Evolutionary conservation across 2,329 filamentous ascomycete species (phyloP).

Genomic region (Aspergillus clavatus): DNA sequence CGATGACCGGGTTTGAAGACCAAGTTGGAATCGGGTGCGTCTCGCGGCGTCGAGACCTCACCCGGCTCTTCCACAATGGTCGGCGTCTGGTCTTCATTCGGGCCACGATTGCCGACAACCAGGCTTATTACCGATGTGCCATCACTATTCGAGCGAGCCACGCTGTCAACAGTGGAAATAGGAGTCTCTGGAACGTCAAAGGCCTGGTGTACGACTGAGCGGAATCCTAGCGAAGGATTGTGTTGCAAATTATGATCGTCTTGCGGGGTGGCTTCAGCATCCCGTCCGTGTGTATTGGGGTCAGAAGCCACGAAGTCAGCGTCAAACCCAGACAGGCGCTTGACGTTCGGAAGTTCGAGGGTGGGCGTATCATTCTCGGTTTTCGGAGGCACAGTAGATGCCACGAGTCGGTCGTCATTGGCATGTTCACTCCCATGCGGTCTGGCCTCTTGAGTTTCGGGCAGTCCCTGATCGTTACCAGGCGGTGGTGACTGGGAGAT

Average conservation of each 20-base stretch:
- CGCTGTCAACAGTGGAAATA: conserved; percentile 49
- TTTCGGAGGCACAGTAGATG: neutral
- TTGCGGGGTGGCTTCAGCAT: conserved; percentile 9
- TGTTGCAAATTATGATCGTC: conserved; percentile 41
- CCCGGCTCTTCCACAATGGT: conserved; percentile 53
- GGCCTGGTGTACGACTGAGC: conserved; percentile 59
- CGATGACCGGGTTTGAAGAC: conserved; percentile 52
- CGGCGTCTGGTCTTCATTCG: conserved; percentile 43
- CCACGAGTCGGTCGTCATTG: neutral
- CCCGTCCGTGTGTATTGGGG: conserved; percentile 9
- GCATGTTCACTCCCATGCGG: neutral
- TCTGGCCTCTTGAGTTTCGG: conserved; percentile 1
- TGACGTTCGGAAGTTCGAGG: conserved; percentile 39
- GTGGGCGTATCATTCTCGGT: conserved; percentile 13
- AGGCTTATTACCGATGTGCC: conserved; percentile 62
- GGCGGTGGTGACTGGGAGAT: neutral
- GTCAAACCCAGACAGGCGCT: conserved; percentile 39
- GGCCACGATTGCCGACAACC: conserved; percentile 50
- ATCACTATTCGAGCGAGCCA: conserved; percentile 58
- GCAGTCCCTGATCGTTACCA: conserved; percentile 6
- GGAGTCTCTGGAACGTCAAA: conserved; percentile 57
- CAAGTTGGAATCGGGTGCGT: conserved; percentile 22
- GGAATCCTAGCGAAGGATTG: conserved; percentile 53
- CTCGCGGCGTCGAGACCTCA: conserved; percentile 28
- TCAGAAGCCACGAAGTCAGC: conserved; percentile 23